Percentiles rank a stretch among this genome's conserved stretches.
Conservation (phyloP, 169 alveolate species). For the Plasmodium fragile region DNA sequence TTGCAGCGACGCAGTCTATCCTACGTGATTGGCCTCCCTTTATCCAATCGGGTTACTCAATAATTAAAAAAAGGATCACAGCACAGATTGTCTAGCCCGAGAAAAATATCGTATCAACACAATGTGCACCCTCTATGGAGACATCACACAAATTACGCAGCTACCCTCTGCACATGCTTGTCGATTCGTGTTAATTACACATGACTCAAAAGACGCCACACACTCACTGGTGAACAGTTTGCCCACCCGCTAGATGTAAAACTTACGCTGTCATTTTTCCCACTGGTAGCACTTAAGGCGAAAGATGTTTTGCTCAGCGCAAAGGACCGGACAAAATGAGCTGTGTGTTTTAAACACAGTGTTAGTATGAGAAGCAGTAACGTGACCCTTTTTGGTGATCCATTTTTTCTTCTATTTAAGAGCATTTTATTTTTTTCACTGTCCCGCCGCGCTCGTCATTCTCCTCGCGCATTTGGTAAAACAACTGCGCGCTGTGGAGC, state of each 20-base stretch:
- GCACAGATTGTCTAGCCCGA: background rate
- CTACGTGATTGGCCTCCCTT: background rate
- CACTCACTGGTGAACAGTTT: background rate
- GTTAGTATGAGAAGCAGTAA: background rate
- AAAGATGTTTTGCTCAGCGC: background rate
- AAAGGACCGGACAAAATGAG: background rate
- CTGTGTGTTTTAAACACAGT: background rate
- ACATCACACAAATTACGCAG: background rate
- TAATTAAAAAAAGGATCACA: background rate
- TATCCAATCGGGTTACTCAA: background rate
- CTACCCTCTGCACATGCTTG: background rate
- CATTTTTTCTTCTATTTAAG: background rate
- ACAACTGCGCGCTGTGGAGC: background rate
- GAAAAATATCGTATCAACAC: background rate
- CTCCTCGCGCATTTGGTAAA: background rate
- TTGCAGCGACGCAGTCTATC: background rate
- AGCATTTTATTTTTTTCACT: conserved; percentile 14
- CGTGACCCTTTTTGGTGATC: background rate
- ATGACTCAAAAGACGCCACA: background rate
- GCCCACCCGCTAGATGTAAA: background rate
- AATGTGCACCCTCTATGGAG: background rate
- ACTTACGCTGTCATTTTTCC: background rate
- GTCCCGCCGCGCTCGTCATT: background rate
- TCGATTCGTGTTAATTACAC: background rate
- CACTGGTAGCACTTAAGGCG: background rate